Evolutionary conservation across 495 filamentous ascomycete genomes (phyloP).

Genomic region (Margaritispora aquatica): DNA sequence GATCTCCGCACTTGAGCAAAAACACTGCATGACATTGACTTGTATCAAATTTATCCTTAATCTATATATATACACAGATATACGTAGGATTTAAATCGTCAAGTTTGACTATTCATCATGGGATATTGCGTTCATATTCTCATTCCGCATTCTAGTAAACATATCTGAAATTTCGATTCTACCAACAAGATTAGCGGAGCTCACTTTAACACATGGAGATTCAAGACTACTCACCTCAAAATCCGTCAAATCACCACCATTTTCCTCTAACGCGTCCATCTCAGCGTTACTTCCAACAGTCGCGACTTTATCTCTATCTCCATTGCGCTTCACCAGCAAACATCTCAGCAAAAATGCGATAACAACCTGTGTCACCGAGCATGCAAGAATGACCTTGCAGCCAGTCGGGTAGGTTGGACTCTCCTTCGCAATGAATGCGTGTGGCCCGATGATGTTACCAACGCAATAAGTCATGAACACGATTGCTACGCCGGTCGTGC

Average conservation of each 20-base stretch:
- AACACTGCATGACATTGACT: no score
- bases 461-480: constrained; percentile 27
- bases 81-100: no score
- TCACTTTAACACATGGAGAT: no score
- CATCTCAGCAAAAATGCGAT: neutral
- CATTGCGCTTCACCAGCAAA: neutral
- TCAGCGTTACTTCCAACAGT: neutral
- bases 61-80: no score
- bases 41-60: no score
- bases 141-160: neutral
- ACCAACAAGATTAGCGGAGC: neutral
- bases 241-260: neutral
- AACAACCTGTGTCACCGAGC: neutral
- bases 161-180: constrained; percentile 1
- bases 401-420: neutral
- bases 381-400: neutral
- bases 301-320: neutral
- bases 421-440: neutral
- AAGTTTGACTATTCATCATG: no score
- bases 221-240: neutral
- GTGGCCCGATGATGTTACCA: neutral
- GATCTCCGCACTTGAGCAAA: no score
- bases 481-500: constrained; percentile 32
- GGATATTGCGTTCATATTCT: no score
- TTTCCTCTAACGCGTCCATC: neutral